Evolutionary conservation across 1,284 basidiomycete genomes (phyloP), one percentile per base, ranked within the genome.

Genomic region (Schizophyllum commune): DNA sequence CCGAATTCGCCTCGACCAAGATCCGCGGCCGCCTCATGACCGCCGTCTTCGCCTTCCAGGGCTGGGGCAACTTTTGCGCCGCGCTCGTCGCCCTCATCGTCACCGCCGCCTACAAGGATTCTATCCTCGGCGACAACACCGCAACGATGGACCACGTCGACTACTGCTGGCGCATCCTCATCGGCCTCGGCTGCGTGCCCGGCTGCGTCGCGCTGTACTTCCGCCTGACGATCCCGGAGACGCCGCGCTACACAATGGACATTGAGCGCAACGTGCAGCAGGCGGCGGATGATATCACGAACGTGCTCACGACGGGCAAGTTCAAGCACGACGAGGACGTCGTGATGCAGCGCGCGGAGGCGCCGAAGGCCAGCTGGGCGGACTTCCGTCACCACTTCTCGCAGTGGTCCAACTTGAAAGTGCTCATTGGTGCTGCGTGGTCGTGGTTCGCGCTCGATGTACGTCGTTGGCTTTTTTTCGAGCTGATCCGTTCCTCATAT

Each of bases 241-340:
- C 88, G 0, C 84, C 91, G 47, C 89, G 92, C 67, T 96, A 91
- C 81, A 94, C 91, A 62, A 91, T 94, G 86, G 92, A 94, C 75
- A 84, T 94, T 67, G 90, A 94, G 75, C 85, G 90, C 63, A 91
- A 94, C 74, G 81, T 93, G 64, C 78, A 83, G 67, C 86, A 89
- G 69, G 90, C 90, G 9, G 69, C 83, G 13, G 75, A 80, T 59
- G 89, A 92, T 70, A 87, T 89, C 65, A 77, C 83, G 63, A 80
- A 81, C 51, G 85, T 90, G 68, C 73, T 92, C 59, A 76, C 79
- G 53, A 79, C 76, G n/a, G 78, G 79, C n/a, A 73, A 71, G 6
- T 83, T 77, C 72, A 73, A 74, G 17, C 74, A 78, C 60, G 83
- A 90, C 68, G 79, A 80, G 11, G 83, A 86, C 65, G 79, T 81